These are phyloP conservation scores for Ogataea pignaliae DNA, from an alignment of 805 yeast species.

Conservation along the genomic window DNA sequence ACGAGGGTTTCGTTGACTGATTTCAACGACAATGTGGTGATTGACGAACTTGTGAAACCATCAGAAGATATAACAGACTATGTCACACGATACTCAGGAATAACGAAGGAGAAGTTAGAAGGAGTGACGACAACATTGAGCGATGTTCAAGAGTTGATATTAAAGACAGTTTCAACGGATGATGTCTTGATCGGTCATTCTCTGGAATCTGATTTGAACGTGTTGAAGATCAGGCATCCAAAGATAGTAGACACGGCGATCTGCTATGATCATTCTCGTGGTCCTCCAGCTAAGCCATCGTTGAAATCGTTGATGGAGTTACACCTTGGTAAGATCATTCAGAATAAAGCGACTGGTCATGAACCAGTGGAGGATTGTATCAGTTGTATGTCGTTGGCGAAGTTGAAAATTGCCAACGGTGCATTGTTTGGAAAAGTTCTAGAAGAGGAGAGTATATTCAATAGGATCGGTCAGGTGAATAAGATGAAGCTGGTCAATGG, in stretches of 20 bases:
- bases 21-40: conserved; percentile 51
- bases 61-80: conserved; percentile 70
- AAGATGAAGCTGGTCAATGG: conserved; percentile 20
- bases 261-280: conserved; percentile 73
- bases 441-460: conserved; percentile 39
- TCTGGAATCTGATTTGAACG: conserved; percentile 74
- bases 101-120: conserved; percentile 62
- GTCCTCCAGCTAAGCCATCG: conserved; percentile 78
- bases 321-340: conserved; percentile 57
- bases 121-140: conserved; percentile 58
- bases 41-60: conserved; percentile 80
- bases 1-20: conserved; percentile 76
- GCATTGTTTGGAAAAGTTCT: conserved; percentile 52
- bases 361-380: conserved; percentile 82
- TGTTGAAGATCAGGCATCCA: conserved; percentile 67
- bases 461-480: conserved; percentile 28
- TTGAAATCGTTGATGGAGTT: conserved; percentile 63
- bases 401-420: conserved; percentile 67
- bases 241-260: conserved; percentile 76
- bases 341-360: conserved; percentile 66
- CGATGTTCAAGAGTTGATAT: conserved; percentile 63
- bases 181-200: conserved; percentile 90
- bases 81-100: conserved; percentile 81
- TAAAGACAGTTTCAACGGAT: conserved; percentile 40
- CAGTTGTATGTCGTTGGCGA: conserved; percentile 74